Evolutionary conservation across 768 basidiomycete genomes (phyloP).

Genomic region (Suillus brevipes): DNA sequence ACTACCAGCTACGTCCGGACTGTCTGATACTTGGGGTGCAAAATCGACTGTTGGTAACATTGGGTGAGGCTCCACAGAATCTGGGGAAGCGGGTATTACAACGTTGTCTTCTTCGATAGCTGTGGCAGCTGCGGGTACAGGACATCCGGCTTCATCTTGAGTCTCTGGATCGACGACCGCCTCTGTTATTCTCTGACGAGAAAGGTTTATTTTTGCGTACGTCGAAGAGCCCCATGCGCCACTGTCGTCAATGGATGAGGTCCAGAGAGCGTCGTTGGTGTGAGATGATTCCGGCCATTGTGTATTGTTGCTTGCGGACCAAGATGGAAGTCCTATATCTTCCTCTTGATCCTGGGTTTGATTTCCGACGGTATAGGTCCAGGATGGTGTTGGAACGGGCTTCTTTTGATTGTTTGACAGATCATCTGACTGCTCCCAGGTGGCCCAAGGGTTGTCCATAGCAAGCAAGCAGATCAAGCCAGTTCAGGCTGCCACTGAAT

Average conservation of each 20-base stretch:
- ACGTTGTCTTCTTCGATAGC: not conserved
- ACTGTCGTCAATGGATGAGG: constrained; percentile 9
- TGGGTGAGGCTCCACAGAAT: constrained; percentile 5
- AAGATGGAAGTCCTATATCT: constrained; percentile 58
- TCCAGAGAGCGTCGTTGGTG: constrained; percentile 45
- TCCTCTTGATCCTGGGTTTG: constrained; percentile 42
- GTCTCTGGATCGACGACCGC: not conserved
- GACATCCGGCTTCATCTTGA: not conserved
- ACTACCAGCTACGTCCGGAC: constrained; percentile 48
- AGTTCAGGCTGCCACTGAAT: not conserved
- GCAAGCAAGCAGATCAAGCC: not conserved
- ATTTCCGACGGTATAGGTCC: constrained; percentile 13
- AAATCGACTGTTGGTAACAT: constrained; percentile 6
- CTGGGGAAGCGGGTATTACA: not conserved
- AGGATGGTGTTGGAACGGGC: constrained; percentile 8
- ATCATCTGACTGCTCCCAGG: constrained; percentile 57
- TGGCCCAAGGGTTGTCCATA: constrained; percentile 81
- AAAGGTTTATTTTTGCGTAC: constrained; percentile 13
- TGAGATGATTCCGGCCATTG: constrained; percentile 52
- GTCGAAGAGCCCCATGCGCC: constrained; percentile 15
- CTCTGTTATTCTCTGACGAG: constrained; percentile 7
- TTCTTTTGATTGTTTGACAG: constrained; percentile 7
- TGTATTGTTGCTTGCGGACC: constrained; percentile 47
- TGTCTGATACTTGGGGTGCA: constrained; percentile 11
- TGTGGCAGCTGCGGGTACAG: not conserved